Evolutionary conservation across 2,329 filamentous ascomycete genomes (phyloP), one percentile per base, ranked within the genome.

Genomic region (Plenodomus biglobosus): DNA sequence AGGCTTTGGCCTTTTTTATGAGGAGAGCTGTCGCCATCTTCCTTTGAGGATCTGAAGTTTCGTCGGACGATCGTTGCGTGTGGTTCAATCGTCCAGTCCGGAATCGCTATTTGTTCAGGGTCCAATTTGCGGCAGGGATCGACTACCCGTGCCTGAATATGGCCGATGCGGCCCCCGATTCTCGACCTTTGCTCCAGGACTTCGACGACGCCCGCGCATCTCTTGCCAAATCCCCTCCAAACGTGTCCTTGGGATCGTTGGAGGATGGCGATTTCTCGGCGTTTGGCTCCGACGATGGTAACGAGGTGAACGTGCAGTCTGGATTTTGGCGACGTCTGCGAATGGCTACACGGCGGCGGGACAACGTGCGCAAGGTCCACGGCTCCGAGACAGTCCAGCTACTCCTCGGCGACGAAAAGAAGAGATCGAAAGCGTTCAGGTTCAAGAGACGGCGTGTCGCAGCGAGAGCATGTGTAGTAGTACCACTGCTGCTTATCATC

Each of bases 241-340:
- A 50, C 13, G 57, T 59, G 16, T 64, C 60, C 8, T 45, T 67
- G 36, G 48, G 57, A 8, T 40, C 42, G 1, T 44, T 65, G 22
- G 64, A 68, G 40, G 50, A 69, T 67, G 68, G 60, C 42, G 43
- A 63, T 15, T 42, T 49, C 17, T 55, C 58, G 8, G 52, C 48
- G 13, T 50, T 38, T 11, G 50, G 46, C 22, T 62, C 56, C 22
- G 57, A 58, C 6, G 51, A 56, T 36, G 22, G 10, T 8, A 56
- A 59, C 10, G 55, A 55, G 18, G 18, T 55, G 44, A 50, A 38
- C 32, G 20, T 40, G 21, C 46, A 41, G 22, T 43, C 42, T 11
- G 52, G 56, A 7, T 52, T 69, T 34, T 69, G 64, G 61, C 50
- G 44, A 38, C 59, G 64, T 16, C 53, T 69, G 19, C 62, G 64